These are phyloP conservation scores for Coemansia sp. DNA, from an alignment of 192 early-diverging fungal species.

Conservation along the genomic window DNA sequence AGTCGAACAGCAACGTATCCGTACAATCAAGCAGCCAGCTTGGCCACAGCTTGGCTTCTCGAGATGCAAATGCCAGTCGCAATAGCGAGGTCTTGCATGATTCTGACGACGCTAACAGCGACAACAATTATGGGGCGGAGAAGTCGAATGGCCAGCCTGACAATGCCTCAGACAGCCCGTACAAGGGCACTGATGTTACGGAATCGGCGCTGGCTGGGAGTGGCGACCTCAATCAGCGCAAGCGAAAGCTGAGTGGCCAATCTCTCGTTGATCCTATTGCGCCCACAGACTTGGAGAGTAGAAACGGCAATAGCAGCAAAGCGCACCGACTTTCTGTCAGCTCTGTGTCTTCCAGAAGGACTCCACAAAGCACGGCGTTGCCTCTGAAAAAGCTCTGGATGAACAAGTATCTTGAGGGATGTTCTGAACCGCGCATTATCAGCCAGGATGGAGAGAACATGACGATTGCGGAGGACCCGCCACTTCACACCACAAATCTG, in stretches of 20 bases:
- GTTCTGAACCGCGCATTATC: constrained; percentile 1
- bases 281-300: neutral
- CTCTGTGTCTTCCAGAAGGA: neutral
- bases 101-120: neutral
- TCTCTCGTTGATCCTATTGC: neutral
- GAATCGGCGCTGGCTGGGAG: neutral
- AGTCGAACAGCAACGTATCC: constrained; percentile 6
- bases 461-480: neutral
- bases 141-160: too few relatives aligned
- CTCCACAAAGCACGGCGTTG: constrained; percentile 7
- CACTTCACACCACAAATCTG: neutral
- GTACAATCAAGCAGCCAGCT: neutral
- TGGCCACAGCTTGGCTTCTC: neutral
- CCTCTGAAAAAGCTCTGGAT: constrained; percentile 57
- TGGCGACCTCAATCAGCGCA: neutral
- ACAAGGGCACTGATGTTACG: constrained; percentile 14
- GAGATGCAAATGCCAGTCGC: neutral
- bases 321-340: constrained; percentile 20
- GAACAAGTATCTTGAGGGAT: constrained; percentile 41
- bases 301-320: constrained; percentile 14
- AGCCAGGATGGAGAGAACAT: constrained; percentile 12
- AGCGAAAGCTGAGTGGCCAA: neutral
- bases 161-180: neutral
- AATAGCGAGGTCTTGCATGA: neutral
- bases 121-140: neutral